Percentiles rank a stretch among this genome's conserved stretches.
phyloP scores from a whole-genome alignment of 2,329 filamentous ascomycete species.

The Fusarium coicis region DNA sequence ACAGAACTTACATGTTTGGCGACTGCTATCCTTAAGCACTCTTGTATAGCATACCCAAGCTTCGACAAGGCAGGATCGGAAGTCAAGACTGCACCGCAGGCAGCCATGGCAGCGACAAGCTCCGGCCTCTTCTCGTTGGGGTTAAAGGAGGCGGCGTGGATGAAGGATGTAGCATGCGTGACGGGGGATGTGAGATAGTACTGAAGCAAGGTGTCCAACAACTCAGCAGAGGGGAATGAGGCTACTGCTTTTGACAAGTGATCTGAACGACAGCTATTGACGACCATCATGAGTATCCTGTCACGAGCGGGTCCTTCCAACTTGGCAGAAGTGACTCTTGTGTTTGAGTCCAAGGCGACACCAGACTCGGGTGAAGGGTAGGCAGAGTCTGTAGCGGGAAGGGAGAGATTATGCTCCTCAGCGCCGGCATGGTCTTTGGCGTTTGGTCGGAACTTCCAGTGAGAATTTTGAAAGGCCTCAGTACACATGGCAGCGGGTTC shows the following conservation, averaged over 20 bases:
- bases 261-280: constrained; percentile 43
- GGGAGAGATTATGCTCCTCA: constrained; percentile 48
- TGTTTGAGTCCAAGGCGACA: constrained; percentile 25
- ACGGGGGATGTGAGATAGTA: constrained; percentile 48
- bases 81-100: constrained; percentile 52
- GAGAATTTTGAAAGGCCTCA: constrained; percentile 41
- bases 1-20: constrained; percentile 23
- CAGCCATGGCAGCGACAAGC: constrained; percentile 50
- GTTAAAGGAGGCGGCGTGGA: constrained; percentile 52
- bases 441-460: constrained; percentile 48
- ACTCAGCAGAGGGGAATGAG: constrained; percentile 53
- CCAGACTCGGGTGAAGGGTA: constrained; percentile 42
- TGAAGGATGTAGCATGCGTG: constrained; percentile 45
- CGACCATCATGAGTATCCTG: constrained; percentile 45
- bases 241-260: constrained; percentile 45
- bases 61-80: constrained; percentile 51
- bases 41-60: constrained; percentile 54
- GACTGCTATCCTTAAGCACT: constrained; percentile 45
- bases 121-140: constrained; percentile 51
- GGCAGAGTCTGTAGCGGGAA: constrained; percentile 36
- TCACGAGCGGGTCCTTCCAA: constrained; percentile 40
- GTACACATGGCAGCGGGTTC: constrained; percentile 34
- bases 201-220: constrained; percentile 53
- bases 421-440: constrained; percentile 45
- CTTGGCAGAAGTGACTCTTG: constrained; percentile 33